These are phyloP conservation scores for Collybia sordida DNA, from an alignment of 768 basidiomycete species.

Conservation along the genomic window DNA sequence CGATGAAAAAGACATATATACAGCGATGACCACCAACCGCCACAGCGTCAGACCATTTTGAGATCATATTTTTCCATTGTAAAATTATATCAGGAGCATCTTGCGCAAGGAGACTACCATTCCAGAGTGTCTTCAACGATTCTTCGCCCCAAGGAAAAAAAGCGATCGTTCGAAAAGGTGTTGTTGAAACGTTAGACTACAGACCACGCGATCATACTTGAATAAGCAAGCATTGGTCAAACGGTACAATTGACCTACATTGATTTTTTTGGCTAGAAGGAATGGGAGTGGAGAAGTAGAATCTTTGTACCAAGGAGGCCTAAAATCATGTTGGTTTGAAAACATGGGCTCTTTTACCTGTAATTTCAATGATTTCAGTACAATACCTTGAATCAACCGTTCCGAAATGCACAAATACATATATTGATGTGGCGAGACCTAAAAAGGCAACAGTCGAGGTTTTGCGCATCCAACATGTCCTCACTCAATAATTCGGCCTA, in stretches of 20 bases:
- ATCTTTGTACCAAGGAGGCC: constrained; percentile 36
- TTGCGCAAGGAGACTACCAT: constrained; percentile 19
- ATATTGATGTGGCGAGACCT: constrained; percentile 19
- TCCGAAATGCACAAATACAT: background rate
- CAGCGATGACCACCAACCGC: constrained; percentile 41
- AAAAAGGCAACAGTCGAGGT: constrained; percentile 28
- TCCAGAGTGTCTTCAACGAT: constrained; percentile 39
- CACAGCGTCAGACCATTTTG: constrained; percentile 50
- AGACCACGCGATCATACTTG: constrained; percentile 2
- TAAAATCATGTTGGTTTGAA: constrained; percentile 1
- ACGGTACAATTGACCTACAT: constrained; percentile 37
- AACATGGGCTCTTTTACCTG: too few species aligned
- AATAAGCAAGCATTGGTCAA: background rate
- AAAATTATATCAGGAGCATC: constrained; percentile 26
- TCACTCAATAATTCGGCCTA: constrained; percentile 24
- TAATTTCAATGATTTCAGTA: background rate
- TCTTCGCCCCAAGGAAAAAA: constrained; percentile 47
- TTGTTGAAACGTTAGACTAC: constrained; percentile 26
- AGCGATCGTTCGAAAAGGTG: constrained; percentile 38
- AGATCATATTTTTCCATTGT: constrained; percentile 46
- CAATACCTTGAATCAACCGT: too few species aligned
- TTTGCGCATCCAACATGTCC: constrained; percentile 31
- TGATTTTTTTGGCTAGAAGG: constrained; percentile 37
- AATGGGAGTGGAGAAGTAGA: constrained; percentile 35
- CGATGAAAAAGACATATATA: constrained; percentile 38